Conservation (phyloP, 495 filamentous ascomycete genomes). For the Neurospora discreta region DNA sequence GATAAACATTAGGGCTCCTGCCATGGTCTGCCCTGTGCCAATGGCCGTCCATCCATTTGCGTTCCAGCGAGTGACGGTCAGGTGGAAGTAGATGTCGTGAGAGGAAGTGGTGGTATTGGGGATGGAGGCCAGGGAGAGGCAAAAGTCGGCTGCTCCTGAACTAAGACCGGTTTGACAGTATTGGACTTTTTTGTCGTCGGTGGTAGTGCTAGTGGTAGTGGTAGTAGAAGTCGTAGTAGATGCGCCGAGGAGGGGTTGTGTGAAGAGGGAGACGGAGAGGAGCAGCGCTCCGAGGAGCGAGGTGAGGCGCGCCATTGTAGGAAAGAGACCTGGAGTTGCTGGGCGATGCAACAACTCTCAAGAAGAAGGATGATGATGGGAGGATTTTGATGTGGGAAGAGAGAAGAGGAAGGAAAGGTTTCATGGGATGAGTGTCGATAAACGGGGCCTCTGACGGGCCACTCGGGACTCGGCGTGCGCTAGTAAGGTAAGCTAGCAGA, state of each 20-base stretch:
- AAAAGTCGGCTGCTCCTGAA: conserved; percentile 5
- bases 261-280: not conserved
- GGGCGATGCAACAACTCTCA: not conserved
- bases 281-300: not conserved
- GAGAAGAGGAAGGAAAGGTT: not conserved
- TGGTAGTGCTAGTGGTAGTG: not conserved
- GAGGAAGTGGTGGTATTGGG: conserved; percentile 13
- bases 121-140: conserved; percentile 9
- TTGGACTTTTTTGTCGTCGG: conserved; percentile 3
- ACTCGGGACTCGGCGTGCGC: not conserved
- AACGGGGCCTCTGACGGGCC: too few species aligned
- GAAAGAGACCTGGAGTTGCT: not conserved
- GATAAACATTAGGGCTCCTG: conserved; percentile 20
- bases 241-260: not conserved
- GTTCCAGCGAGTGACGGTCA: conserved; percentile 9
- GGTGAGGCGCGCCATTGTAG: not conserved
- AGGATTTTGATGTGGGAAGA: not conserved
- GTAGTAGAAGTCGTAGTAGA: not conserved
- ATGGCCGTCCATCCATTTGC: conserved; percentile 20
- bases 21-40: conserved; percentile 18
- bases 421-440: not conserved
- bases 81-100: conserved; percentile 13
- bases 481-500: not conserved
- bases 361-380: not conserved
- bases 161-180: conserved; percentile 10